Conservation (phyloP, 805 yeast genomes). For the Kregervanrija fluxuum region DNA sequence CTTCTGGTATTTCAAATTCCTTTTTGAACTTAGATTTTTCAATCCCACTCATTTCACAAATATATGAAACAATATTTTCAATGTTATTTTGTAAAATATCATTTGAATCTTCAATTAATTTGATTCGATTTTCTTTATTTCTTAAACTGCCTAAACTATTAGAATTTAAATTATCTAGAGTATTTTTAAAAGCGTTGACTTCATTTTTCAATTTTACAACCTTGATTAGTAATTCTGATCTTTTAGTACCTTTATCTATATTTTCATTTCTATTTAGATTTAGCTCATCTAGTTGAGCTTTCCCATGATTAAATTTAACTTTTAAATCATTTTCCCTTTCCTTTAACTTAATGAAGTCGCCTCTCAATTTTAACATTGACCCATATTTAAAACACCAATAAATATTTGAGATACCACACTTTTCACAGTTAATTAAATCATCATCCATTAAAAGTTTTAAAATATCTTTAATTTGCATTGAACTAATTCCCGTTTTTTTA, state of each 20-base stretch:
- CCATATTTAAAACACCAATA: slow-evolving; percentile 43
- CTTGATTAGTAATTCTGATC: slow-evolving; percentile 1
- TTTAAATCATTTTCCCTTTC: slow-evolving; percentile 8
- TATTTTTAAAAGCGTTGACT: slow-evolving; percentile 7
- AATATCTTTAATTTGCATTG: slow-evolving; percentile 48
- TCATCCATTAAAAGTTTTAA: slow-evolving; percentile 43
- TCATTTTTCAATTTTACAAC: slow-evolving; percentile 10
- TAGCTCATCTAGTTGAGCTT: slow-evolving; percentile 4
- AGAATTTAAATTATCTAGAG: background rate
- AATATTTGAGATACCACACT: slow-evolving; percentile 47
- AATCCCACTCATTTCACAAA: slow-evolving; percentile 27
- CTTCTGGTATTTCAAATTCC: slow-evolving; percentile 39
- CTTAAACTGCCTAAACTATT: slow-evolving; percentile 2
- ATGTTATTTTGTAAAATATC: slow-evolving; percentile 31
- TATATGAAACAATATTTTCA: slow-evolving; percentile 31
- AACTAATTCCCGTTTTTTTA: slow-evolving; percentile 40
- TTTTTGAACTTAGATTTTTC: slow-evolving; percentile 24
- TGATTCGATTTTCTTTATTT: background rate
- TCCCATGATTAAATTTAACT: slow-evolving; percentile 9
- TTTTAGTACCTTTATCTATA: slow-evolving; percentile 8
- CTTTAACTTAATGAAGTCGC: slow-evolving; percentile 11
- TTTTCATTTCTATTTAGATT: slow-evolving; percentile 3
- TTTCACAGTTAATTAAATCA: slow-evolving; percentile 39
- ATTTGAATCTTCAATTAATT: slow-evolving; percentile 5
- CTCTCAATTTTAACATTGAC: slow-evolving; percentile 7